phyloP scores from a whole-genome alignment of 768 basidiomycete species.

The Tricholoma hemisulphureum region DNA sequence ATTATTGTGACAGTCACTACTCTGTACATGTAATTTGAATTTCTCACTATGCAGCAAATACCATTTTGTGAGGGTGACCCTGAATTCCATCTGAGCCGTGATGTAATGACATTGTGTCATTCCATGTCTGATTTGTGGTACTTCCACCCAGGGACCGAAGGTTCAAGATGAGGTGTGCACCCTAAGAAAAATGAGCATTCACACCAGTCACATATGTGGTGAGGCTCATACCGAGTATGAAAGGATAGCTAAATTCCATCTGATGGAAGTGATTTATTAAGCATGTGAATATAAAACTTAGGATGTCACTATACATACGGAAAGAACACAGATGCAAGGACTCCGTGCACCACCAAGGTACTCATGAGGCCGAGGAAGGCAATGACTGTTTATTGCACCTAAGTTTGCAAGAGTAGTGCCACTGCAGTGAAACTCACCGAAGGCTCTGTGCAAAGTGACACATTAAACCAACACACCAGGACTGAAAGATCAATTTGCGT shows the following conservation, averaged over 20 bases:
- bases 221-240: neutral
- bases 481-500: neutral
- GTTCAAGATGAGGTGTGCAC: slow-evolving; percentile 1
- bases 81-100: neutral
- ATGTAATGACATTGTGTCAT: neutral
- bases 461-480: neutral
- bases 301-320: neutral
- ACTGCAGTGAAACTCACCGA: neutral
- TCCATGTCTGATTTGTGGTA: neutral
- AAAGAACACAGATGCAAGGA: neutral
- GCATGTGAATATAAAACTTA: no score
- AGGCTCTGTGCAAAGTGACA: neutral
- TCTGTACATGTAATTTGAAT: no score
- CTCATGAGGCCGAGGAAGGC: neutral
- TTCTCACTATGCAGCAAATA: no score
- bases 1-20: no score
- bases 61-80: no score
- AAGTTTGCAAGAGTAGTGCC: neutral
- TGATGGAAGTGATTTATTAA: neutral
- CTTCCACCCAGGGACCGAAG: neutral
- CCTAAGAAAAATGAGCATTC: neutral
- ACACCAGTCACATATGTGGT: neutral
- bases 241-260: neutral
- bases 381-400: neutral
- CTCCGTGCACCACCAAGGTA: neutral